Base-by-base conservation (phyloP, 345 rosid species). In the Moringa oleifera region DNA sequence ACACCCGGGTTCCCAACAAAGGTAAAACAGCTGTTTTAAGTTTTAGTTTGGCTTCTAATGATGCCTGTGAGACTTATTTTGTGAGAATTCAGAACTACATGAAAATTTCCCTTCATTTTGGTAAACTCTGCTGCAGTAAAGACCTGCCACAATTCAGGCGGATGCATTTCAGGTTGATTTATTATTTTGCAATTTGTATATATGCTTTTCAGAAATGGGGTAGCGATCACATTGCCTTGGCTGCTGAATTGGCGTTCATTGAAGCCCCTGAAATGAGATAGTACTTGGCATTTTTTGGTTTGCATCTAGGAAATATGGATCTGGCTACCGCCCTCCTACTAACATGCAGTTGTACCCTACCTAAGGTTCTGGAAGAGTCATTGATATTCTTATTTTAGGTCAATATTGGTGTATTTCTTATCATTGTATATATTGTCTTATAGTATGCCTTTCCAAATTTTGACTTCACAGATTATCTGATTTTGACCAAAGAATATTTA, bases 1-100 rank as follows among this genome's bases (percentile, higher is more conserved):
- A 88, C 90, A 23, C 74, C 74, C 12, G 99, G 99, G 64, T 94
- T 82, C 85, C 99, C 97, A 18, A 94, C 99, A 51, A 90, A 85
- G 85, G 97, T 88, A 81, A 18, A 16, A 15, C 36, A 20, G 18
- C 22, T 55, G 66, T 57, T 62, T 51, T 53, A 18, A n/a, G 11
- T 5, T 41, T 24, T 37, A 6, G 25, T 19, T 45, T 57, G 25
- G 18, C 51, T 63, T 66, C 62, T 18, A 20, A 25, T 53, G n/a
- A 53, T 19, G 37, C 20, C 7, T 13, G 25, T 24, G 4, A 25
- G 33, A 10, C 51, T 20, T 55, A 3, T 15, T 55, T 15, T 55
- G 21, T 6, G 18, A 20, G 22, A 20, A 13, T 12, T 37, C 4
- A 55, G 18, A 1, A 55, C 12, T 23, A 17, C 21, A 13, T 25